These are phyloP conservation scores for Trichoderma endophyticum DNA, from an alignment of 2,329 filamentous ascomycete species.

Conservation along the genomic window DNA sequence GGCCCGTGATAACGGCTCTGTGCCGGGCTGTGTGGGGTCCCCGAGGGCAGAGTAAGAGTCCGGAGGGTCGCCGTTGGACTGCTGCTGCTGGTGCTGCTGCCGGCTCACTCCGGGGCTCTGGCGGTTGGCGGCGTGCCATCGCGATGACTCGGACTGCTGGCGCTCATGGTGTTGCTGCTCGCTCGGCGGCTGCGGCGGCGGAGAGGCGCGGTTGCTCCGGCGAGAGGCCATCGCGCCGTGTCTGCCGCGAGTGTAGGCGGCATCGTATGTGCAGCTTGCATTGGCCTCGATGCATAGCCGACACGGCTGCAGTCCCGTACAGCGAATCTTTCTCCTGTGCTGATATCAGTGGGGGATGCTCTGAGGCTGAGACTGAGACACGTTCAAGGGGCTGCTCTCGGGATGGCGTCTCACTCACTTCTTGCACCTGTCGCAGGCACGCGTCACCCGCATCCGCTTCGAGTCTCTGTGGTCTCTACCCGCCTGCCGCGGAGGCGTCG, in stretches of 20 bases:
- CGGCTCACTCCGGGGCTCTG: not conserved
- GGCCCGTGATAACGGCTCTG: constrained; percentile 13
- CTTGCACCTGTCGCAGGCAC: constrained; percentile 14
- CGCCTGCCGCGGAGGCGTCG: constrained; percentile 9
- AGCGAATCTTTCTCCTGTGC: constrained; percentile 10
- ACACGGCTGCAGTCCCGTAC: constrained; percentile 8
- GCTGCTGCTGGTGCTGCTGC: not conserved
- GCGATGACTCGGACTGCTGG: not conserved
- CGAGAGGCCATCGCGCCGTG: constrained; percentile 5
- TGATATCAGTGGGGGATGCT: not conserved
- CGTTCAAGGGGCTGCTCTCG: not conserved
- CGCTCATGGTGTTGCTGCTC: not conserved
- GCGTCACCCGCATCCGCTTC: constrained; percentile 16
- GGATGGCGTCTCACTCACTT: constrained; percentile 12
- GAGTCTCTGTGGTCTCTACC: constrained; percentile 9
- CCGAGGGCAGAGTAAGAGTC: constrained; percentile 12
- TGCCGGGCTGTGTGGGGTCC: constrained; percentile 13
- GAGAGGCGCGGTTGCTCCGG: constrained; percentile 6
- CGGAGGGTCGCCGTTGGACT: constrained; percentile 2
- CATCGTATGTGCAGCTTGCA: constrained; percentile 13
- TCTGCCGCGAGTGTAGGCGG: constrained; percentile 7
- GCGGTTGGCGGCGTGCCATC: constrained; percentile 7
- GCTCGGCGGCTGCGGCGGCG: not conserved
- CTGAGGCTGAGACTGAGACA: not conserved
- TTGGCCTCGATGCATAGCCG: constrained; percentile 16